phyloP scores from a whole-genome alignment of 2,329 filamentous ascomycete species.

The Biscogniauxia sp. region DNA sequence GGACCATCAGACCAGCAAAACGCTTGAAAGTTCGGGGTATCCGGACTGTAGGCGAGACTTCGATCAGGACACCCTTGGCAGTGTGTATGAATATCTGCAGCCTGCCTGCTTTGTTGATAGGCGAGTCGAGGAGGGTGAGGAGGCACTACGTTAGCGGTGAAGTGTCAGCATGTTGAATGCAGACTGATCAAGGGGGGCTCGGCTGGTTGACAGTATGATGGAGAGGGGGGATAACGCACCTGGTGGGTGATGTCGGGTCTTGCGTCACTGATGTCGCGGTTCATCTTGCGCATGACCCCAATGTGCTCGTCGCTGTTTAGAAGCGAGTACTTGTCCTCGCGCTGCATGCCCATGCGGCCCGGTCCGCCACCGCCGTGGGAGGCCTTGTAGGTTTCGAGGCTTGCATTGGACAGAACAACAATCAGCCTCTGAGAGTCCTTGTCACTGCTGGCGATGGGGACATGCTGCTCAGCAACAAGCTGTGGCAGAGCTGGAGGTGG shows the following conservation, averaged over 20 bases:
- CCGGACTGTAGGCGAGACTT: slow-evolving; percentile 96
- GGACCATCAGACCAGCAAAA: slow-evolving; percentile 97
- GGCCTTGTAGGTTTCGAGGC: slow-evolving; percentile 95
- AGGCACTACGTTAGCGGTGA: slow-evolving; percentile 67
- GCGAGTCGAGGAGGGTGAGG: slow-evolving; percentile 93
- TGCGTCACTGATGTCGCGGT: slow-evolving; percentile 95
- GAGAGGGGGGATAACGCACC: slow-evolving; percentile 52
- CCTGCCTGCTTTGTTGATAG: slow-evolving; percentile 96
- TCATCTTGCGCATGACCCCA: slow-evolving; percentile 99
- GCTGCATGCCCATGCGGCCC: slow-evolving; percentile 60
- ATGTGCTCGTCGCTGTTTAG: slow-evolving; percentile 99
- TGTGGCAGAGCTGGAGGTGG: slow-evolving; percentile 88
- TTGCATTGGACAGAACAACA: slow-evolving; percentile 94
- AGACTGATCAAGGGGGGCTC: slow-evolving; percentile 16
- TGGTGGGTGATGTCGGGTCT: slow-evolving; percentile 98
- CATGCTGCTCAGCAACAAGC: slow-evolving; percentile 89
- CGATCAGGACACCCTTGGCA: slow-evolving; percentile 93
- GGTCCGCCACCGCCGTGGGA: slow-evolving; percentile 62
- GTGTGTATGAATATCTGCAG: slow-evolving; percentile 99
- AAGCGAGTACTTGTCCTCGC: slow-evolving; percentile 94
- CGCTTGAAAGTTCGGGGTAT: slow-evolving; percentile 99
- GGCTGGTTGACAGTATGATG: slow-evolving; percentile 14
- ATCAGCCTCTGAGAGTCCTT: slow-evolving; percentile 91
- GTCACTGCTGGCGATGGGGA: slow-evolving; percentile 78
- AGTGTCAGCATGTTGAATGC: slow-evolving; percentile 48